Conservation (phyloP, 2,329 filamentous ascomycete genomes). For the Cytospora mali region DNA sequence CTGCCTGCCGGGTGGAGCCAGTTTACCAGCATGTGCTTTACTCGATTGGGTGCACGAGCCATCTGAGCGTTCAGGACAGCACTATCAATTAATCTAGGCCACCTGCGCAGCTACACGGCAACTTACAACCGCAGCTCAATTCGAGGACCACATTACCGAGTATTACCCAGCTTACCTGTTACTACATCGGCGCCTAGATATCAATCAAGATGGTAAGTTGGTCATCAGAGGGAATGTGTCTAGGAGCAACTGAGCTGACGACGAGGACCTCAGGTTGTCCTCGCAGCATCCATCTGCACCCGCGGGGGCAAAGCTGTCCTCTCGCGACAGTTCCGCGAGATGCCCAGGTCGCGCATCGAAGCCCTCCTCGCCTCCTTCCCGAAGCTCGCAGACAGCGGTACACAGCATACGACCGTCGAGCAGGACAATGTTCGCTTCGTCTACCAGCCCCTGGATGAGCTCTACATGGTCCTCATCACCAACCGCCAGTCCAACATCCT, state of each 20-base stretch:
- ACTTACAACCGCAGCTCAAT: constrained; percentile 15
- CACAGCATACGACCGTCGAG: constrained; percentile 97
- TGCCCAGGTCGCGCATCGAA: constrained; percentile 95
- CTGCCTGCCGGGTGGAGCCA: constrained; percentile 17
- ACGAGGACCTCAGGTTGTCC: constrained; percentile 72
- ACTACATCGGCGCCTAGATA: constrained; percentile 13
- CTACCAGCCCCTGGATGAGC: constrained; percentile 97
- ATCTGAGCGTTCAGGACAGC: constrained; percentile 22
- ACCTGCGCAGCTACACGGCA: background rate
- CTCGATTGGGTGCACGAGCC: constrained; percentile 15
- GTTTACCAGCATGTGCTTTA: background rate
- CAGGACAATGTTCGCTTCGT: constrained; percentile 99
- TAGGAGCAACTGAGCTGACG: constrained; percentile 12
- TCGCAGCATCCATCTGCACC: constrained; percentile 98
- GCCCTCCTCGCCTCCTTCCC: constrained; percentile 95
- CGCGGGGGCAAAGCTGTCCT: constrained; percentile 97
- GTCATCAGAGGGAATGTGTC: background rate
- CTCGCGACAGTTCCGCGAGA: constrained; percentile 96
- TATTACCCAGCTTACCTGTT: constrained; percentile 2
- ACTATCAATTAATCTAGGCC: constrained; percentile 26
- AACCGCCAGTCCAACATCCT: constrained; percentile 99
- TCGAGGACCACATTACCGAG: constrained; percentile 26
- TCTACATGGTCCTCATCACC: constrained; percentile 99
- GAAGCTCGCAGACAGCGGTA: constrained; percentile 93
- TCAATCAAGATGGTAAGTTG: constrained; percentile 44